Evolutionary conservation across 306 rosid genomes (phyloP), one percentile per base, ranked within the genome.

Genomic region (Fagus crenata): DNA sequence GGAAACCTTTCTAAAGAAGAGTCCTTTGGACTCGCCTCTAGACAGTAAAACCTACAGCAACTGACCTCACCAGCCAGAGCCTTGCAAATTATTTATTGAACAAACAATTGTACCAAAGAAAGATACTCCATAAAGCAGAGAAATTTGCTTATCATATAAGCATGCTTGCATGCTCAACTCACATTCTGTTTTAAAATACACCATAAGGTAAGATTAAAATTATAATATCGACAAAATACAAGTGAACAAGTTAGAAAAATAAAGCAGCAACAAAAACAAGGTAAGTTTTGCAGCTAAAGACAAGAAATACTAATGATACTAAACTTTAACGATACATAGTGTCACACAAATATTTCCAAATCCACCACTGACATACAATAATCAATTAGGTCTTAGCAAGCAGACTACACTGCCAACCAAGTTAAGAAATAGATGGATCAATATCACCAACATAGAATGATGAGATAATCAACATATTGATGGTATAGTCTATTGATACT

Each of bases 81-180:
- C 51, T 7, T 2, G 51, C 51, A 46, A 46, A 46, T 46, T 46
- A 46, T 46, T 46, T 46, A 33, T n/a, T 69, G 49, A 46, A 61
- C 60, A 17, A n/a, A 49, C 63, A 73, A 77, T 59, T 75, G 61
- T 51, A 31, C 58, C 61, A 77, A 46, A 64, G 65, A 65, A 76
- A 46, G 56, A 49, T 32, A 77, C 46, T 68, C 32, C 68, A 61
- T 33, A 8, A 33, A 12, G 33, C 64, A 18, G 5, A 58, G 31
- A 9, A 28, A 58, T 31, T 28, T 58, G 32, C 33, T 58, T 14
- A 56, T 22, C 22, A 22, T 58, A 58, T 36, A 22, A 28, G 32
- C 6, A 58, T 28, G 64, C 64, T 7, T 28, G 28, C 64, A 58
- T 13, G 1, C 31, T 58, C 5, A 58, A 58, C 14, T 7, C 22